phyloP scores from a whole-genome alignment of 257 asterid genomes.

The Solanum paucissectum region DNA sequence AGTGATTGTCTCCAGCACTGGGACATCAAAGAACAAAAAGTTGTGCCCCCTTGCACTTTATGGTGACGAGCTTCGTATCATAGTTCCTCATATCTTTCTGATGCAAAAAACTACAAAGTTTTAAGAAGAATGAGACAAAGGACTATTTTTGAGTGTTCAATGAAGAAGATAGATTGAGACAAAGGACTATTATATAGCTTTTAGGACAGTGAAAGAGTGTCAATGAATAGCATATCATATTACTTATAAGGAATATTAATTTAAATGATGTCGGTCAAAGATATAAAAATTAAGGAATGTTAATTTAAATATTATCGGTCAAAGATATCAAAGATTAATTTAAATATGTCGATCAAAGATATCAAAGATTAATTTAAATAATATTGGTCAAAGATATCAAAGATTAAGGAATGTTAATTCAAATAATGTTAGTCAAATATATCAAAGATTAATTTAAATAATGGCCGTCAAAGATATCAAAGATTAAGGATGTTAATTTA shows the following conservation, averaged over 20 bases:
- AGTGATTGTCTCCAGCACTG: conserved; percentile 87
- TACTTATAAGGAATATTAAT: not conserved
- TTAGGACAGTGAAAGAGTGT: not conserved
- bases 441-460: no score
- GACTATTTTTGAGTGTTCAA: not conserved
- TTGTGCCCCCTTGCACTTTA: conserved; percentile 33
- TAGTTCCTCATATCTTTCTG: conserved; percentile 76
- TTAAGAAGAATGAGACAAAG: not conserved
- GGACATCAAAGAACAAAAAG: conserved; percentile 71
- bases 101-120: not conserved
- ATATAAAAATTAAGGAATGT: not conserved
- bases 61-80: conserved; percentile 53
- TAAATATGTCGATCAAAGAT: no score
- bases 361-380: no score
- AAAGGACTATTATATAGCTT: not conserved
- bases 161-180: not conserved
- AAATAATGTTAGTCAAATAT: not conserved
- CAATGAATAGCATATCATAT: not conserved
- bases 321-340: not conserved
- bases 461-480: no score
- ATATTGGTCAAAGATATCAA: no score
- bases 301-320: not conserved
- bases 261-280: no score
- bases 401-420: not conserved
- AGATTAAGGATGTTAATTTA: no score